Percentiles rank a stretch among this genome's conserved stretches.
Evolutionary conservation across 129 eudicot species (phyloP).

Genomic region (Saussurea involucrata): DNA sequence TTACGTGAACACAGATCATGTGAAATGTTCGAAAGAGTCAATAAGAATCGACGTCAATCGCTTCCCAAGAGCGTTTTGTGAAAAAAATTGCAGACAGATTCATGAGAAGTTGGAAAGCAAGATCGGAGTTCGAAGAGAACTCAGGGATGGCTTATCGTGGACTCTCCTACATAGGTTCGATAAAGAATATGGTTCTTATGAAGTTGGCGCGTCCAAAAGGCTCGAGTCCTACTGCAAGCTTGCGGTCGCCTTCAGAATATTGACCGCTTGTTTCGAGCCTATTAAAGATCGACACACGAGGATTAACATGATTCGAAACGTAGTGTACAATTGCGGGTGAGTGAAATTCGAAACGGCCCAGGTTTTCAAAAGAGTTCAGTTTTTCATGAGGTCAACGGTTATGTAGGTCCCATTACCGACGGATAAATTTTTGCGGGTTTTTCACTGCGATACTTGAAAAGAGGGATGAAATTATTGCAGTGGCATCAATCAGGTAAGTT

Average conservation of each 20-base stretch:
- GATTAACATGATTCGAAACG: slow-evolving; percentile 41
- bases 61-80: slow-evolving; percentile 43
- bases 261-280: slow-evolving; percentile 51
- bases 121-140: slow-evolving; percentile 36
- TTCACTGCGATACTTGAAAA: slow-evolving; percentile 60
- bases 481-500: slow-evolving; percentile 62
- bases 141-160: slow-evolving; percentile 48
- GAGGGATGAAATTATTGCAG: slow-evolving; percentile 54
- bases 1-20: slow-evolving; percentile 38
- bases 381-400: background rate
- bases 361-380: too few relatives aligned
- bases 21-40: slow-evolving; percentile 31
- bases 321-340: slow-evolving; percentile 65
- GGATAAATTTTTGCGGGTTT: slow-evolving; percentile 53
- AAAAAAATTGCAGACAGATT: slow-evolving; percentile 50
- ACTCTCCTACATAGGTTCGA: slow-evolving; percentile 47
- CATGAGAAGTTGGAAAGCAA: slow-evolving; percentile 38
- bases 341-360: slow-evolving; percentile 5
- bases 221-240: slow-evolving; percentile 55
- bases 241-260: slow-evolving; percentile 40
- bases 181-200: slow-evolving; percentile 18
- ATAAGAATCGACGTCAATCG: slow-evolving; percentile 25
- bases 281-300: slow-evolving; percentile 58
- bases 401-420: slow-evolving; percentile 53
- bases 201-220: slow-evolving; percentile 22